Evolutionary conservation across 2,329 filamentous ascomycete genomes (phyloP).

Genomic region (Tolypocladium guangdongense): DNA sequence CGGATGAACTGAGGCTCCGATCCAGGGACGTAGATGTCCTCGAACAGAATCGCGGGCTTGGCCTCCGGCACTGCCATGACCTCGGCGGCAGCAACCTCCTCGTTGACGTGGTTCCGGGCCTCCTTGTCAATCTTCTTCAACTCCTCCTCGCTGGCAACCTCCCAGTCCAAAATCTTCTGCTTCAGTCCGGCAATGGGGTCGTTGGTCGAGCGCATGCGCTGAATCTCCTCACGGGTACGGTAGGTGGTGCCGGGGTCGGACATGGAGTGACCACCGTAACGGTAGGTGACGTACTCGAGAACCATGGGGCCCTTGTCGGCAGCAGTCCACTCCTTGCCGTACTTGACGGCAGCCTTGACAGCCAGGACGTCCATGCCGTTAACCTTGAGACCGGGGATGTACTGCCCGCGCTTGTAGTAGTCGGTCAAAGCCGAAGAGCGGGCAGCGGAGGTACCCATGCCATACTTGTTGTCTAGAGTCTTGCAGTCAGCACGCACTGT

Average conservation of each 20-base stretch:
- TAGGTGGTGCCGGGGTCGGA: slow-evolving; percentile 98
- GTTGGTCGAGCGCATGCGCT: slow-evolving; percentile 98
- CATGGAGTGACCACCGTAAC: slow-evolving; percentile 99
- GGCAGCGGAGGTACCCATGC: slow-evolving; percentile 95
- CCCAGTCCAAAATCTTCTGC: slow-evolving; percentile 96
- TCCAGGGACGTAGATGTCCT: slow-evolving; percentile 91
- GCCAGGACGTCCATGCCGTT: slow-evolving; percentile 99
- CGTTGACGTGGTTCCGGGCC: slow-evolving; percentile 73
- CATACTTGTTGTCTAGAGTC: slow-evolving; percentile 91
- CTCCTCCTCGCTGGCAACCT: slow-evolving; percentile 82
- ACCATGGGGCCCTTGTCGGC: slow-evolving; percentile 86
- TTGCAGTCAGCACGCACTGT: slow-evolving; percentile 3
- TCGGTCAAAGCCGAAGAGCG: slow-evolving; percentile 93
- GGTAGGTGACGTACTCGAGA: slow-evolving; percentile 98
- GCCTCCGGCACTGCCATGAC: slow-evolving; percentile 72
- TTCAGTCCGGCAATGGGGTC: slow-evolving; percentile 97
- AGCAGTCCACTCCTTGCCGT: slow-evolving; percentile 79
- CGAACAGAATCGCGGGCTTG: slow-evolving; percentile 74
- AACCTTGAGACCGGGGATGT: slow-evolving; percentile 98
- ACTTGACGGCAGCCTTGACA: slow-evolving; percentile 90
- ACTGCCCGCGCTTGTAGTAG: slow-evolving; percentile 99
- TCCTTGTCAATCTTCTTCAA: slow-evolving; percentile 95
- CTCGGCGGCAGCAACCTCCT: slow-evolving; percentile 85
- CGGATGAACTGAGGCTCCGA: slow-evolving; percentile 81
- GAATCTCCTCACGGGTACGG: slow-evolving; percentile 97